Conservation (phyloP, 1,139 yeast species). For the Zhuliangozyma blackwelliae region DNA sequence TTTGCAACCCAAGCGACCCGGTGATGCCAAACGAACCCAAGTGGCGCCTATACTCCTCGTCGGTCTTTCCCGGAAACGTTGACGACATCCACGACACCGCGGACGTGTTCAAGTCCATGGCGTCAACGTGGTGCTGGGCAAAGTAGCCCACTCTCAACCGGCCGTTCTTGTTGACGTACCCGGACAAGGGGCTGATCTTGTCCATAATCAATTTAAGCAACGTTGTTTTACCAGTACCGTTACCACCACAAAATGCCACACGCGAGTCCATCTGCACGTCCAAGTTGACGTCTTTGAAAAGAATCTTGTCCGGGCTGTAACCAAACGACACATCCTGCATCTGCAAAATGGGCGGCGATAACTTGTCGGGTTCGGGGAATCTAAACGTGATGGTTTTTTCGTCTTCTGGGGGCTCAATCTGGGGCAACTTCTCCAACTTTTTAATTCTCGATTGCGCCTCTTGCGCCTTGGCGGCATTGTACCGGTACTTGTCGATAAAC, state of each 20-base stretch:
- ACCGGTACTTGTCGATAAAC: slow-evolving; percentile 92
- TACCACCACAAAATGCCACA: slow-evolving; percentile 96
- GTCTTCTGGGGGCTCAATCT: slow-evolving; percentile 91
- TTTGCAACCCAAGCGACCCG: slow-evolving; percentile 88
- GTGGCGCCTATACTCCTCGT: slow-evolving; percentile 95
- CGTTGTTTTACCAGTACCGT: slow-evolving; percentile 99
- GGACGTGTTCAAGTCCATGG: slow-evolving; percentile 84
- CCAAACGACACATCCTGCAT: slow-evolving; percentile 85
- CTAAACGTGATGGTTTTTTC: slow-evolving; percentile 80
- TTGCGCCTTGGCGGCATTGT: slow-evolving; percentile 94
- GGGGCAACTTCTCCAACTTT: slow-evolving; percentile 89
- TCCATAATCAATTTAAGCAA: slow-evolving; percentile 82
- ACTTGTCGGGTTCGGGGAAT: slow-evolving; percentile 91
- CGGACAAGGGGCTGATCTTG: slow-evolving; percentile 63
- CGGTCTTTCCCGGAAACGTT: slow-evolving; percentile 87
- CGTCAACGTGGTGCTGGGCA: slow-evolving; percentile 99
- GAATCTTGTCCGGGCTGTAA: slow-evolving; percentile 58
- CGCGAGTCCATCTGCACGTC: slow-evolving; percentile 93
- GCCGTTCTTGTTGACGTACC: slow-evolving; percentile 75
- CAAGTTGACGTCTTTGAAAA: slow-evolving; percentile 72
- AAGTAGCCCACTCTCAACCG: slow-evolving; percentile 92
- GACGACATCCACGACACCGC: slow-evolving; percentile 95
- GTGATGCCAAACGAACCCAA: slow-evolving; percentile 96
- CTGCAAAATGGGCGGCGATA: slow-evolving; percentile 93
- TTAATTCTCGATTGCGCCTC: slow-evolving; percentile 98